Conservation (phyloP, 106 monocot genomes). For the Iris macrosiphon region DNA sequence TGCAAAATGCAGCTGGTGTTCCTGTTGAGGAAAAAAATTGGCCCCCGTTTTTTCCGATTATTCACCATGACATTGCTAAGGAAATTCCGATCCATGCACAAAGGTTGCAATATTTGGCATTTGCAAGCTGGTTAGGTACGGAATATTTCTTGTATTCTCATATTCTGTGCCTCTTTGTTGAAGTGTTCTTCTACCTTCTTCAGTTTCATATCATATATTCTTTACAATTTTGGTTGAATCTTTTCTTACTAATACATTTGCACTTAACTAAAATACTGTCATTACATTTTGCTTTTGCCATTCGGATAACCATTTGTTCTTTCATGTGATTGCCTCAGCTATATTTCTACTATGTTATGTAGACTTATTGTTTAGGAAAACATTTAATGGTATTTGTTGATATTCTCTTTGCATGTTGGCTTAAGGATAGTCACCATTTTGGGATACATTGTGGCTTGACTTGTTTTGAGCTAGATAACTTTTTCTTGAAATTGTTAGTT, state of each 20-base stretch:
- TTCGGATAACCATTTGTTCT: not conserved
- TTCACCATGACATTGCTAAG: conserved; percentile 79
- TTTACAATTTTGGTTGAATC: not conserved
- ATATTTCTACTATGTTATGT: too few relatives aligned
- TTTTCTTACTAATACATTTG: not conserved
- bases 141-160: not conserved
- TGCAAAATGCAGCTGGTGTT: conserved; percentile 45
- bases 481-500: too few relatives aligned
- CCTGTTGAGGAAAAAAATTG: conserved; percentile 64
- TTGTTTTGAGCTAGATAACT: too few relatives aligned
- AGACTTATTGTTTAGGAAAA: too few relatives aligned
- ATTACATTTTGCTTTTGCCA: not conserved
- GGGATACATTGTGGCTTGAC: too few relatives aligned
- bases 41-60: conserved; percentile 68
- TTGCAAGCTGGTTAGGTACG: conserved; percentile 72
- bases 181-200: not conserved
- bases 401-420: too few relatives aligned
- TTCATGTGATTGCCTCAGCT: too few relatives aligned
- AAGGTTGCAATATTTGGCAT: conserved; percentile 69
- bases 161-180: not conserved
- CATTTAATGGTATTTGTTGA: too few relatives aligned
- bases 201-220: not conserved
- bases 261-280: not conserved
- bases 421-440: too few relatives aligned
- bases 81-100: conserved; percentile 73